Base-by-base conservation (phyloP, 2,329 filamentous ascomycete genomes). In the Epichloe uncinata region DNA sequence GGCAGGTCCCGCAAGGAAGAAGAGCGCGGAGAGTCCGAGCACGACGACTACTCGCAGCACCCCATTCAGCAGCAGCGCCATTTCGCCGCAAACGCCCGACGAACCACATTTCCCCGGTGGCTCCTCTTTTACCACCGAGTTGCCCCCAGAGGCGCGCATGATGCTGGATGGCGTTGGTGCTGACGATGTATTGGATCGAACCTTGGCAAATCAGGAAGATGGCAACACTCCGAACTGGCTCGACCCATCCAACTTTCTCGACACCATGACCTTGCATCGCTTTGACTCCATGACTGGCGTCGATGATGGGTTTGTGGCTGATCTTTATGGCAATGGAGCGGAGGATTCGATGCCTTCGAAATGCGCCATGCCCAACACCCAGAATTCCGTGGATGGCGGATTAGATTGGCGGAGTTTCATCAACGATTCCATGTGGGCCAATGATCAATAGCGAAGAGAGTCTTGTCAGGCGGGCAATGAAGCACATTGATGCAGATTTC, bases 141-240 rank as follows among this genome's bases (percentile, higher is more conserved):
- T 74, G 6, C 64, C 71, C 0, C 54, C 65, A 1, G 70, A 73
- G 45, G 64, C 67, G 2, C 71, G 66, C 55, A 67, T 70, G 67
- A 60, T 73, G 55, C 56, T 62, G 38, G 52, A 50, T 7, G 63
- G 63, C 5, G 49, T 66, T 12, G 62, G 64, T 33, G 59, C 66
- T 55, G 60, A 46, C 30, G 58, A 61, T 5, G 59, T 59, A 1
- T 53, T 56, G 44, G 35, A 47, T n/a, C 48, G 52, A 11, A 56
- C 37, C 8, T n/a, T 57, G 41, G 58, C 55, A 16, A 35, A 34
- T 16, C 54, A 57, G 9, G 51, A 55, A 12, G 55, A 53, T 52
- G 34, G 41, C 13, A 18, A 36, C 22, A 35, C 8, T 2, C 13
- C 37, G 4, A 26, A 16, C 11, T 51, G 49, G 49, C n/a, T 50